Conservation (phyloP, 257 asterid genomes). For the Coffea canephora region DNA sequence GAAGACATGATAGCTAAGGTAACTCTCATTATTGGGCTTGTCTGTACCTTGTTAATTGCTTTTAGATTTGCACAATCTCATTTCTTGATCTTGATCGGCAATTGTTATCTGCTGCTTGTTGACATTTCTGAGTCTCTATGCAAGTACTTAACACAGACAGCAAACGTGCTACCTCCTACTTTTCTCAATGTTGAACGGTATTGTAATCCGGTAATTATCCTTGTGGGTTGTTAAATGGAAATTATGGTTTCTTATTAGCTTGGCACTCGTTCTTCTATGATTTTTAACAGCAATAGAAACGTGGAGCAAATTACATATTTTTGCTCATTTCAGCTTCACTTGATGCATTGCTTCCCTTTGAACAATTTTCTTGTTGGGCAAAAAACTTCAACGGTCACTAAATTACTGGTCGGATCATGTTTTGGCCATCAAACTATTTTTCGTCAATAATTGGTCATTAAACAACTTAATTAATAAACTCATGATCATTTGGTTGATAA, state of each 20-base stretch:
- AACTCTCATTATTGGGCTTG: not conserved
- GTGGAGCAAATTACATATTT: not conserved
- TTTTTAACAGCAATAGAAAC: not conserved
- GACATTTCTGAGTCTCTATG: no score
- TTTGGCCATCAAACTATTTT: no score
- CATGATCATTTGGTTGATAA: no score
- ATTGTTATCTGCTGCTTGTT: no score
- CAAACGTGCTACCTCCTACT: not conserved
- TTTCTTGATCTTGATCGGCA: not conserved
- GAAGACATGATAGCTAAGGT: not conserved
- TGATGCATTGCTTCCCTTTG: slow-evolving; percentile 2
- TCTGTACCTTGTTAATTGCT: not conserved
- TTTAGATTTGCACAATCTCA: not conserved
- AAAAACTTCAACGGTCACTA: no score
- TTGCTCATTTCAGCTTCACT: not conserved
- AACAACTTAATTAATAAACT: no score
- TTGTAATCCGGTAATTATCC: not conserved
- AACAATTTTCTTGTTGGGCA: not conserved
- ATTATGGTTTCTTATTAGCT: not conserved
- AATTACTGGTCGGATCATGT: no score
- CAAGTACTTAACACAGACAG: not conserved
- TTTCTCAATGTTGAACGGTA: not conserved
- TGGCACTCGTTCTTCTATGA: not conserved
- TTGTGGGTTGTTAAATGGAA: not conserved
- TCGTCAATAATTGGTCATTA: no score